Evolutionary conservation across 2,329 filamentous ascomycete species (phyloP).

Genomic region (Oidium heveae): DNA sequence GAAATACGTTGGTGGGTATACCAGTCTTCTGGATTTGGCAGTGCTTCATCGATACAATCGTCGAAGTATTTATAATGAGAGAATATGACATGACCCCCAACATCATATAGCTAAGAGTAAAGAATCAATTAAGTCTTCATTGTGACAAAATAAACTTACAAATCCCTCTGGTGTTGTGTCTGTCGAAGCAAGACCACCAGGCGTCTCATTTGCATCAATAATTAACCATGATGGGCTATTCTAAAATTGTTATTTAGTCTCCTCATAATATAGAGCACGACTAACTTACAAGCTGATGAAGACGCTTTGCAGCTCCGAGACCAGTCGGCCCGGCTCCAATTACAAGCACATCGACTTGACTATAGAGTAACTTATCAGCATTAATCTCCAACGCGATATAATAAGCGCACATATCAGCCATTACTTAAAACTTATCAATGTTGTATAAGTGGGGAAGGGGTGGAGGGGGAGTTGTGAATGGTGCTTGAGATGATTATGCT

Average conservation of each 20-base stretch:
- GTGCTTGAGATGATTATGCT: no score
- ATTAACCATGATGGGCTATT: conserved; percentile 89
- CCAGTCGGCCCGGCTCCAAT: conserved; percentile 96
- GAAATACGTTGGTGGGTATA: conserved; percentile 96
- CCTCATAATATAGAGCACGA: background rate
- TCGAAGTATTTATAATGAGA: conserved; percentile 95
- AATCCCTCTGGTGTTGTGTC: conserved; percentile 91
- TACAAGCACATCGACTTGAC: conserved; percentile 86
- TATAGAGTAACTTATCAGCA: conserved; percentile 3
- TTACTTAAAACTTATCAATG: background rate
- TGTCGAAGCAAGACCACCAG: conserved; percentile 86
- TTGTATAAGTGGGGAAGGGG: no score
- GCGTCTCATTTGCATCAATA: conserved; percentile 71
- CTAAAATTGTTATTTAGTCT: conserved; percentile 20
- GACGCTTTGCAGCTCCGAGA: conserved; percentile 89
- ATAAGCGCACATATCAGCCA: background rate
- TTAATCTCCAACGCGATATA: background rate
- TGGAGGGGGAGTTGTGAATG: no score
- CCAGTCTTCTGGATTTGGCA: conserved; percentile 87
- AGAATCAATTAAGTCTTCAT: conserved; percentile 5
- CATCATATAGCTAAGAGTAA: conserved; percentile 67
- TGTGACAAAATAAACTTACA: conserved; percentile 32
- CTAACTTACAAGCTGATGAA: conserved; percentile 61
- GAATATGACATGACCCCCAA: conserved; percentile 30
- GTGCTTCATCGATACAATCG: conserved; percentile 90